phyloP scores from a whole-genome alignment of 108 stramenopile genomes.

The Halocafeteria seosinensis region DNA sequence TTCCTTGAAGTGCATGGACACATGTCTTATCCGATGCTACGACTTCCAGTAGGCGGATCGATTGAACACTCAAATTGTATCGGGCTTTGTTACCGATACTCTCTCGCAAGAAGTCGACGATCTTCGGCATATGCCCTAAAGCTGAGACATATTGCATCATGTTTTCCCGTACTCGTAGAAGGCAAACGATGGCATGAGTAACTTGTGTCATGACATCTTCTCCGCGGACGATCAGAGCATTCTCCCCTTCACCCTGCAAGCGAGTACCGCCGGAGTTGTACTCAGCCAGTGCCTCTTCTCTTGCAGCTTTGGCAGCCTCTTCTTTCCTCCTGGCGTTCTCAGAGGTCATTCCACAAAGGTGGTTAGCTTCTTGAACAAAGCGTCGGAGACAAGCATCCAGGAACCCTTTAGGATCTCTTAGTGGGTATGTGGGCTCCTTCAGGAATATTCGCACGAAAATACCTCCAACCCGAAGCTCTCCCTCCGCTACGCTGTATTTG shows the following conservation, averaged over 20 bases:
- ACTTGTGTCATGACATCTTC: slow-evolving; percentile 32
- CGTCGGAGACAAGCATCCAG: slow-evolving; percentile 38
- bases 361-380: slow-evolving; percentile 31
- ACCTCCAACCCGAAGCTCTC: slow-evolving; percentile 51
- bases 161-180: slow-evolving; percentile 36
- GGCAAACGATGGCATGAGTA: slow-evolving; percentile 42
- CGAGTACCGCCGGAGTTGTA: neutral
- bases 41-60: slow-evolving; percentile 44
- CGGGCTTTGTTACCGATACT: slow-evolving; percentile 14
- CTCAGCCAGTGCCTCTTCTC: slow-evolving; percentile 6
- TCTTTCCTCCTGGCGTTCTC: neutral
- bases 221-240: slow-evolving; percentile 7
- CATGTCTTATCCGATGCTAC: slow-evolving; percentile 37
- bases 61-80: slow-evolving; percentile 33
- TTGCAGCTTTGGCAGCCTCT: neutral
- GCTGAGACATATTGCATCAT: slow-evolving; percentile 40
- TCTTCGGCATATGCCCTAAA: slow-evolving; percentile 43
- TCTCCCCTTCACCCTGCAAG: slow-evolving; percentile 1
- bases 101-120: slow-evolving; percentile 20
- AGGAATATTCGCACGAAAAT: slow-evolving; percentile 54
- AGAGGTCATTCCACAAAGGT: slow-evolving; percentile 23
- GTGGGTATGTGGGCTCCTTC: slow-evolving; percentile 57
- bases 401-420: slow-evolving; percentile 50
- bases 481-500: slow-evolving; percentile 34
- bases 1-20: slow-evolving; percentile 21